Percentiles rank a stretch among this genome's conserved stretches.
These are phyloP conservation scores for Cryoendolithus antarcticus DNA, from an alignment of 2,329 filamentous ascomycete genomes.

Conservation along the genomic window DNA sequence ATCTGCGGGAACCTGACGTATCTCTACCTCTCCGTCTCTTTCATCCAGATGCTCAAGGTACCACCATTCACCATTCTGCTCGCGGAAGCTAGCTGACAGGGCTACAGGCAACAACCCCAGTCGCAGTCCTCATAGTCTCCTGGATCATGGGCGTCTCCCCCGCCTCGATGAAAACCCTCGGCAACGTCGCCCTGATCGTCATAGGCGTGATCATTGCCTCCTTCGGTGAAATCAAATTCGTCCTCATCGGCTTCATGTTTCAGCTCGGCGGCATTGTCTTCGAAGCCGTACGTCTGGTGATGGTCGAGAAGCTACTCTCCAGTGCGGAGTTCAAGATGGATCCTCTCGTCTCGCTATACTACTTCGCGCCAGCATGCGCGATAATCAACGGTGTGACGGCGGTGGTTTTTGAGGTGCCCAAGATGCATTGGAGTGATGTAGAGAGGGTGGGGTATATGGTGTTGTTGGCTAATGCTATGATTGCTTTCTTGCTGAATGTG, in stretches of 20 bases:
- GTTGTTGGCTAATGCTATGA: slow-evolving; percentile 62
- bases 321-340: slow-evolving; percentile 87
- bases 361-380: slow-evolving; percentile 76
- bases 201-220: slow-evolving; percentile 90
- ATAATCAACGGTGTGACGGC: slow-evolving; percentile 67
- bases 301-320: slow-evolving; percentile 73
- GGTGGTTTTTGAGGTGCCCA: slow-evolving; percentile 61
- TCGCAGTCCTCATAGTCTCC: slow-evolving; percentile 78
- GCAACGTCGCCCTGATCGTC: slow-evolving; percentile 91
- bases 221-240: slow-evolving; percentile 90
- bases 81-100: too few species aligned
- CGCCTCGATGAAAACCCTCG: slow-evolving; percentile 73
- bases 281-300: slow-evolving; percentile 69
- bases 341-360: slow-evolving; percentile 80
- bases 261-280: slow-evolving; percentile 69
- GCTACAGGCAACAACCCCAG: slow-evolving; percentile 93
- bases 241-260: slow-evolving; percentile 65
- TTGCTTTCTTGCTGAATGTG: slow-evolving; percentile 72
- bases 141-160: slow-evolving; percentile 78
- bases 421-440: slow-evolving; percentile 56
- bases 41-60: slow-evolving; percentile 99
- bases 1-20: slow-evolving; percentile 96
- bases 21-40: slow-evolving; percentile 86
- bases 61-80: too few species aligned
- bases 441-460: slow-evolving; percentile 60